Evolutionary conservation across 345 rosid genomes (phyloP), one percentile per base, ranked within the genome.

Genomic region (Ceriops zippeliana): DNA sequence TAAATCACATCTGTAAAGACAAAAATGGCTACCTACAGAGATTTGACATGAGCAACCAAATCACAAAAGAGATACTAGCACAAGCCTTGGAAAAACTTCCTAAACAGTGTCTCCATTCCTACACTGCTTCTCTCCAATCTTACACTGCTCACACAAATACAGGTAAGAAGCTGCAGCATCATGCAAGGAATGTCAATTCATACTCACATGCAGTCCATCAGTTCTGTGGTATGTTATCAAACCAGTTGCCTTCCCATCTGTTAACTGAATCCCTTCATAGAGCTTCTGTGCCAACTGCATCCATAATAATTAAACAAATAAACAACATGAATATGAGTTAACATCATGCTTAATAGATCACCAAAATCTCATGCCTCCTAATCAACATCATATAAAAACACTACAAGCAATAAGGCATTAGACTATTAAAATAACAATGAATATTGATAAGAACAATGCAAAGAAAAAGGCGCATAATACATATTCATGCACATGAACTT

Each of bases 211-310:
- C 54, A 95, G 78, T 70, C 99, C 96, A 83, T 95, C 99, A 16
- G 99, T 91, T 78, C 99, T 84, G 87, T 81, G 83, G 82, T 95
- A 95, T 63, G 99, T 95, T 79, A 95, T 90, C 81, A 95, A 79
- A 67, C 99, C 99, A 30, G 83, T 83, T 71, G 89, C 86, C 82
- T 81, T 77, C 71, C 89, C 90, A 71, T 89, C 86, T 21, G 88
- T 76, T 53, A 95, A 75, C 54, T 84, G 87, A 78, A 95, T 79
- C 58, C 99, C 99, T 82, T 95, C 99, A 68, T 95, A 95, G 22
- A 95, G 93, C 79, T 88, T 90, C 79, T 95, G 98, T 38, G 99
- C 98, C 70, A 91, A 85, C 99, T 95, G 93, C 80, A 86, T 38
- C 77, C 67, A 52, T 22, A 65, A 56, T 24, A 68, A 8, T 49